Conservation (phyloP, 2,329 filamentous ascomycete species). For the Knoxdaviesia capensis region DNA sequence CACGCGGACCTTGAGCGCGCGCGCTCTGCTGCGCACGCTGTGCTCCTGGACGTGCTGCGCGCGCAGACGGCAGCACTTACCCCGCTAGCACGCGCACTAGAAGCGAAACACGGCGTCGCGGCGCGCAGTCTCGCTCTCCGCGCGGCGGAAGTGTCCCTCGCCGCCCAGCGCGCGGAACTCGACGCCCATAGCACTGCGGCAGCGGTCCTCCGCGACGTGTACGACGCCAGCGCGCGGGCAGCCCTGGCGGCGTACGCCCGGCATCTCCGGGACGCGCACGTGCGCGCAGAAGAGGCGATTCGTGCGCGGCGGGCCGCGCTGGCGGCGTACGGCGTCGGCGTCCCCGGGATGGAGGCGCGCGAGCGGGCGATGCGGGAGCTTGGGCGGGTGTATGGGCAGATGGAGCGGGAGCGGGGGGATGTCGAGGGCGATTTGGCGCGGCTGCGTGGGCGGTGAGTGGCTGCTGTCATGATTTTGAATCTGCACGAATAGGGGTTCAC, state of each 20-base stretch:
- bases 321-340: conserved; percentile 26
- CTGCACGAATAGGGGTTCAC: background rate
- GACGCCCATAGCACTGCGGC: conserved; percentile 16
- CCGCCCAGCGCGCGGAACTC: conserved; percentile 19
- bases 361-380: conserved; percentile 32
- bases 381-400: conserved; percentile 27
- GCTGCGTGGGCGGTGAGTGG: conserved; percentile 8
- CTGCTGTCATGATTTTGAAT: background rate
- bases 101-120: conserved; percentile 32
- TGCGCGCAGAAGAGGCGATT: conserved; percentile 22
- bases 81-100: conserved; percentile 26
- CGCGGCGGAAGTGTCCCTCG: conserved; percentile 21
- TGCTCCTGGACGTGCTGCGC: conserved; percentile 10
- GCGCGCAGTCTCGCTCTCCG: conserved; percentile 30
- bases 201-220: conserved; percentile 18
- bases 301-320: conserved; percentile 21
- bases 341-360: conserved; percentile 17
- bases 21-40: conserved; percentile 17
- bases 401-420: conserved; percentile 27
- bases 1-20: conserved; percentile 14
- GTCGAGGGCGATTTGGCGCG: conserved; percentile 24
- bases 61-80: conserved; percentile 18
- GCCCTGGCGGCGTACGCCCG: conserved; percentile 25
- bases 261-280: conserved; percentile 27
- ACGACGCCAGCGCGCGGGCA: conserved; percentile 19